These are phyloP conservation scores for barley (Hordeum vulgare) DNA, from an alignment of 176 grass and related monocot species.

Conservation along the genomic window DNA sequence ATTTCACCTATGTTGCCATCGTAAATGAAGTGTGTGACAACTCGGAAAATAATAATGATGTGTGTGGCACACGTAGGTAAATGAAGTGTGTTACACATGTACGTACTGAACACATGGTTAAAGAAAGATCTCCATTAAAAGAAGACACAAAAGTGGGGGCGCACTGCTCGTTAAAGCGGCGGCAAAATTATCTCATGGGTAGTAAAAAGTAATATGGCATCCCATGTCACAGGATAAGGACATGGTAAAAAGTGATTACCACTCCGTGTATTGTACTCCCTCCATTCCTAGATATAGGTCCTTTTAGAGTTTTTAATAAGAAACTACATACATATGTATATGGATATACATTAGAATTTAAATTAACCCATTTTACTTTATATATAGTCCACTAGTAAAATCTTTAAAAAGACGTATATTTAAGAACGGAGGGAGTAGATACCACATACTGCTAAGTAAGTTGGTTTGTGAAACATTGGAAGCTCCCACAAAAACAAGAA, in stretches of 20 bases:
- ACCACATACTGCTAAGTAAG: not conserved
- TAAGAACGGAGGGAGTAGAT: no score
- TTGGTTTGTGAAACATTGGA: not conserved
- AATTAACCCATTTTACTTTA: no score
- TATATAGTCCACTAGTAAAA: no score
- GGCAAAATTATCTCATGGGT: not conserved
- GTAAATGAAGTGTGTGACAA: not conserved
- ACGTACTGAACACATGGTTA: not conserved
- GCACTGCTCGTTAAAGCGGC: constrained; percentile 26
- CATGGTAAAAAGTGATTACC: not conserved
- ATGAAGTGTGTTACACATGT: not conserved
- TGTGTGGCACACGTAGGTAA: no score
- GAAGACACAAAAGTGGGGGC: not conserved
- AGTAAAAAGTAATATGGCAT: not conserved
- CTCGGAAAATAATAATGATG: no score
- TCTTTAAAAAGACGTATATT: no score
- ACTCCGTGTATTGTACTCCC: not conserved
- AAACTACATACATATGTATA: no score
- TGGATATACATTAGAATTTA: no score
- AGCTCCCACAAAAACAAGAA: no score
- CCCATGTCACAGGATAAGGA: not conserved
- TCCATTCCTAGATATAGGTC: no score
- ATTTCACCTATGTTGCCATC: not conserved
- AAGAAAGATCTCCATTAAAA: not conserved
- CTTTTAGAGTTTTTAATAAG: no score